Evolutionary conservation across 345 rosid genomes (phyloP), one percentile per base, ranked within the genome.

Genomic region (Euclidium syriacum): DNA sequence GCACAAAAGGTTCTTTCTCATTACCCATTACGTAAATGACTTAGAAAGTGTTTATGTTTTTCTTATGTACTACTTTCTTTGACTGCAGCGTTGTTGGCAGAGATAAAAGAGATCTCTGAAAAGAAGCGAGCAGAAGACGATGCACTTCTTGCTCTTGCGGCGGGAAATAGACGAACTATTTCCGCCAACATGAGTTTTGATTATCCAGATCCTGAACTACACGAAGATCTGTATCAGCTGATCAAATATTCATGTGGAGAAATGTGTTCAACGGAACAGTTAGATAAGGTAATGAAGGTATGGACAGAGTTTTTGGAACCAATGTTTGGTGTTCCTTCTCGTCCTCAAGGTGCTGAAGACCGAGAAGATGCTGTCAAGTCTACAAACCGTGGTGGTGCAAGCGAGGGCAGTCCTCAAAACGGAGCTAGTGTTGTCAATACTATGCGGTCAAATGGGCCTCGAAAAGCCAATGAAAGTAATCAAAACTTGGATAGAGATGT

Each of bases 261-360:
- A 78, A 89, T 90, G 78, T 90, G 97, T 75, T 73, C 99, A 65
- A 67, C 82, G 14, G 97, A 94, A 59, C 95, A 87, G 80, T 64
- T 85, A 61, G 95, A 87, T 70, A 86, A 87, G 77, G 88, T 90
- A 50, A 83, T 90, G 86, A 90, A 83, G 72, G 77, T 94, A 40
- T 94, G 99, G 97, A 90, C 87, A 51, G 84, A 87, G n/a, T 87
- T 94, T 72, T 67, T 94, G 77, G 99, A 90, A 60, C 99, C 96
- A 36, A 57, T 84, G 58, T 74, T 90, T 26, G 92, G 95, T 46
- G 86, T 84, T 77, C 81, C 96, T 73, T 77, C 82, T 62, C 87
- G 97, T 20, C 86, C 95, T 73, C 88, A 81, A 60, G 92, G 95
- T 68, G 79, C 88, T 17, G 92, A 85, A 80, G 92, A 90, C 75